Percentiles rank a stretch among this genome's conserved stretches.
Conservation (phyloP, 2,329 filamentous ascomycete genomes). For the Chrysoporthe puriensis region DNA sequence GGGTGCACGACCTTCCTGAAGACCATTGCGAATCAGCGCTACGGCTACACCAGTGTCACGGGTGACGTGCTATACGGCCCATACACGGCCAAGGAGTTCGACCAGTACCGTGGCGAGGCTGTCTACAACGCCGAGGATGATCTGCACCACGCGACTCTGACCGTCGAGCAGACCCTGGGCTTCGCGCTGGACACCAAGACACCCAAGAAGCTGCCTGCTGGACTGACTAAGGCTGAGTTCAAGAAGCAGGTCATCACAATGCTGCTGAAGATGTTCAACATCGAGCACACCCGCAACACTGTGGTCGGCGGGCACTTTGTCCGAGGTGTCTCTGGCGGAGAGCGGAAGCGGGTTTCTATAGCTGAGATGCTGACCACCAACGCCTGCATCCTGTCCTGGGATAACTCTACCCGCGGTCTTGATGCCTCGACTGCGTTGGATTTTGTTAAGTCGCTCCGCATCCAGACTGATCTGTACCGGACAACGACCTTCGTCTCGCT, state of each 20-base stretch:
- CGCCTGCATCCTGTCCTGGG: conserved; percentile 72
- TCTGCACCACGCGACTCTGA: conserved; percentile 81
- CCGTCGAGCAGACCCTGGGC: conserved; percentile 82
- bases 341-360: conserved; percentile 80
- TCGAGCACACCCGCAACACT: conserved; percentile 84
- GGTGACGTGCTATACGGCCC: conserved; percentile 80
- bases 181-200: conserved; percentile 87
- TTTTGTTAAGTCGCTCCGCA: conserved; percentile 66
- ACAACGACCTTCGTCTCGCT: conserved; percentile 84
- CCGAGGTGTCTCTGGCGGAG: conserved; percentile 78
- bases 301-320: conserved; percentile 83
- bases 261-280: conserved; percentile 90
- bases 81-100: conserved; percentile 72
- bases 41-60: conserved; percentile 56
- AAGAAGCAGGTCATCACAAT: conserved; percentile 75
- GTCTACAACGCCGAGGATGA: conserved; percentile 90
- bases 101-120: conserved; percentile 77
- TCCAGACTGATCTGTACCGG: conserved; percentile 82
- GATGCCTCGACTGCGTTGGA: conserved; percentile 60
- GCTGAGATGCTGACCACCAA: conserved; percentile 81
- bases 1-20: conserved; percentile 74
- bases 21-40: conserved; percentile 67
- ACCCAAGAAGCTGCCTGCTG: conserved; percentile 76
- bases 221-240: conserved; percentile 73
- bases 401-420: conserved; percentile 64